A percentile compares a stretch with the other conserved stretches of the same genome.
These are phyloP conservation scores for Cryphonectria carpinicola DNA, from an alignment of 2,329 filamentous ascomycete species.

Conservation along the genomic window DNA sequence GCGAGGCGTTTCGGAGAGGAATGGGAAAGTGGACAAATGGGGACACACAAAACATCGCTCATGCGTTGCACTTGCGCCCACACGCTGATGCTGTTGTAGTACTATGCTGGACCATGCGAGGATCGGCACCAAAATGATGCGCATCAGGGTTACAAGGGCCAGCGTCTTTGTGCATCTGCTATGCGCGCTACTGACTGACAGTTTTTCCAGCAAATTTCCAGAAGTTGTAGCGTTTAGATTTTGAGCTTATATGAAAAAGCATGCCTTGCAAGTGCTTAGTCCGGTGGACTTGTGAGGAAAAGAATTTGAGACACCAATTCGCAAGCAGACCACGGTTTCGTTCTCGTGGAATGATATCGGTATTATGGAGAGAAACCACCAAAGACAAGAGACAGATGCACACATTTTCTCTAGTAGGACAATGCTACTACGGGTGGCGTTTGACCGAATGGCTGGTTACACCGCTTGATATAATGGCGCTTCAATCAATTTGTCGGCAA, in stretches of 20 bases:
- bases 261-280: background rate
- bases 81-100: background rate
- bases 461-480: background rate
- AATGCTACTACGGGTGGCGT: background rate
- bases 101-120: background rate
- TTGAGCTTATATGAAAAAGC: background rate
- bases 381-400: background rate
- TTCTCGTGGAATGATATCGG: background rate
- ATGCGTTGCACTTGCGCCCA: background rate
- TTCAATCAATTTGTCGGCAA: background rate
- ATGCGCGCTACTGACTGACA: constrained; percentile 2
- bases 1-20: no score
- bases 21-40: background rate
- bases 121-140: background rate
- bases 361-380: background rate
- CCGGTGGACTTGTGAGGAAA: background rate
- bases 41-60: background rate
- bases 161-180: background rate
- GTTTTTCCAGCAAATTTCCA: background rate
- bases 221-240: background rate
- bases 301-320: background rate
- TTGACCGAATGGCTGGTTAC: background rate
- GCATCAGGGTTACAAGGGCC: background rate
- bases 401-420: background rate
- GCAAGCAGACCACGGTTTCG: background rate